A percentile compares a stretch with the other conserved stretches of the same genome.
These are phyloP conservation scores for Alternaria solani DNA, from an alignment of 2,329 filamentous ascomycete genomes.

Conservation along the genomic window DNA sequence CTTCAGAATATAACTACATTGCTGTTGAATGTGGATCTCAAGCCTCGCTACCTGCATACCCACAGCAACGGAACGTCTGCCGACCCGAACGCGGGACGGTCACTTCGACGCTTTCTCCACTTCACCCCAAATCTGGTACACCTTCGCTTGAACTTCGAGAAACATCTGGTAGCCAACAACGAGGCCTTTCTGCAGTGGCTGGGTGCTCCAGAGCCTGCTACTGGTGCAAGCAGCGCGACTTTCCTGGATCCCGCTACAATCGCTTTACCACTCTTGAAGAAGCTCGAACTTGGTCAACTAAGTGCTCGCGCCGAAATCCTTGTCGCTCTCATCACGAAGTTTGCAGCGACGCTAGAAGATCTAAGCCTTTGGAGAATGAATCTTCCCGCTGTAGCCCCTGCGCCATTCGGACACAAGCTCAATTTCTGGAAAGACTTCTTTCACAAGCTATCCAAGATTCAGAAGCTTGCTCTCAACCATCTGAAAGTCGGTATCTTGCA, in stretches of 20 bases:
- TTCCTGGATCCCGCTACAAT: slow-evolving; percentile 21
- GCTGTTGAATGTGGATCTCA: slow-evolving; percentile 49
- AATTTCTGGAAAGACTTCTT: slow-evolving; percentile 35
- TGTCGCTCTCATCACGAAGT: slow-evolving; percentile 46
- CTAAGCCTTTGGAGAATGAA: slow-evolving; percentile 59
- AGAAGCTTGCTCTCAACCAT: slow-evolving; percentile 21
- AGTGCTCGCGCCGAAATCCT: slow-evolving; percentile 15
- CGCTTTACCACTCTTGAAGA: slow-evolving; percentile 23
- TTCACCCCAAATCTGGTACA: slow-evolving; percentile 57
- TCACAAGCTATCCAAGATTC: slow-evolving; percentile 12
- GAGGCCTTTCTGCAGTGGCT: slow-evolving; percentile 50
- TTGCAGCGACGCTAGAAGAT: slow-evolving; percentile 54
- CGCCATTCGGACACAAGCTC: slow-evolving; percentile 16
- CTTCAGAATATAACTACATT: slow-evolving; percentile 59
- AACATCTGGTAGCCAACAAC: slow-evolving; percentile 22
- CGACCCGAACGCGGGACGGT: slow-evolving; percentile 20
- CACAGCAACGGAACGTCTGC: slow-evolving; percentile 17
- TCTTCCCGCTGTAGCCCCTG: slow-evolving; percentile 16
- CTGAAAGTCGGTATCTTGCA: slow-evolving; percentile 29
- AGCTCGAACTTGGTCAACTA: slow-evolving; percentile 37
- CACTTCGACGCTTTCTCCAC: slow-evolving; percentile 51
- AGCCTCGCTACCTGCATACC: slow-evolving; percentile 15
- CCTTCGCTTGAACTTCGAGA: slow-evolving; percentile 62
- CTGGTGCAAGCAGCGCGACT: background rate
- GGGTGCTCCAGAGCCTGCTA: slow-evolving; percentile 26